A percentile compares a stretch with the other conserved stretches of the same genome.
Conservation (phyloP, 495 filamentous ascomycete genomes). For the Xylaria palmicola region DNA sequence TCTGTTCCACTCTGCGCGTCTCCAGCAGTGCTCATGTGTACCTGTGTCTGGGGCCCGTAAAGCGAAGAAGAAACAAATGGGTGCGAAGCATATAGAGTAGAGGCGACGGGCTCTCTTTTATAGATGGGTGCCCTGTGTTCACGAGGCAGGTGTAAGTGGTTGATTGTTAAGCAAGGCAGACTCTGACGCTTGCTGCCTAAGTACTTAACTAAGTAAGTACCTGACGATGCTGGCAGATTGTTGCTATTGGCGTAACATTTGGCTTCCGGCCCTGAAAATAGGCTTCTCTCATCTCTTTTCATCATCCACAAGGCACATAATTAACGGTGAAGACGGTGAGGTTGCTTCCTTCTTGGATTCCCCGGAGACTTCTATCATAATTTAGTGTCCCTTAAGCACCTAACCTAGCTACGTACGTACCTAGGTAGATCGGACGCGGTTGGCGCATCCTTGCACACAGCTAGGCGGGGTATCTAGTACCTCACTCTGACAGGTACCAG, state of each 20-base stretch:
- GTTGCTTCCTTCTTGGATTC: neutral
- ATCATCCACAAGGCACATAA: neutral
- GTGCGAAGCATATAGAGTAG: neutral
- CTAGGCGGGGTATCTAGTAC: too few relatives aligned
- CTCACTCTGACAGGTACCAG: too few relatives aligned
- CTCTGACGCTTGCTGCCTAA: slow-evolving; percentile 17
- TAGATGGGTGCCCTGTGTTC: neutral
- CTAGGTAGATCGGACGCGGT: neutral
- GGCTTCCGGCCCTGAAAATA: too few relatives aligned
- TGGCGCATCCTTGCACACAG: neutral
- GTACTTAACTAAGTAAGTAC: neutral
- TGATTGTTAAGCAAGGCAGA: slow-evolving; percentile 22
- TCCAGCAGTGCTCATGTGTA: slow-evolving; percentile 1
- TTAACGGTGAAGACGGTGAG: neutral
- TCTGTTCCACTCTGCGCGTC: neutral
- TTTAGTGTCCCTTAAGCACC: neutral
- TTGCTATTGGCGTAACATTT: too few relatives aligned
- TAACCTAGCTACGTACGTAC: neutral
- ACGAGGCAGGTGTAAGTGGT: neutral
- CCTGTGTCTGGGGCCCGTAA: neutral
- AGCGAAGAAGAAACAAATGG: neutral
- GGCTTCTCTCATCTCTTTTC: too few relatives aligned
- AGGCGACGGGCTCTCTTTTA: slow-evolving; percentile 11
- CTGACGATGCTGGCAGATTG: too few relatives aligned
- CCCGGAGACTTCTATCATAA: neutral